Conservation (phyloP, 148 eudicot species). For the Cornus controversa region DNA sequence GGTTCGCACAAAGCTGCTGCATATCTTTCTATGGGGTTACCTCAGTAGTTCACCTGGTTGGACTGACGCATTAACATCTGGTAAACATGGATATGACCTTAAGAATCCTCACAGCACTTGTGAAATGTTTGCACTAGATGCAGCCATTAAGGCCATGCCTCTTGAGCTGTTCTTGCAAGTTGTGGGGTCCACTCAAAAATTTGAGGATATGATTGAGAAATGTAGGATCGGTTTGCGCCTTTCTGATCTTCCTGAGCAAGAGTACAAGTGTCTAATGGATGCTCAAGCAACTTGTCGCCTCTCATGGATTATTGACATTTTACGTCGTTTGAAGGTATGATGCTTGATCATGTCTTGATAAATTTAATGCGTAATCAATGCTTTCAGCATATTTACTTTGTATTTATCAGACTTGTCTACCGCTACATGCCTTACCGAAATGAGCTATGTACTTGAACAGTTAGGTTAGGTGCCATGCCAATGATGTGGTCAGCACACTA, state of each 20-base stretch:
- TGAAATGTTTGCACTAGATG: slow-evolving; percentile 55
- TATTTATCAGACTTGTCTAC: neutral
- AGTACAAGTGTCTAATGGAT: slow-evolving; percentile 69
- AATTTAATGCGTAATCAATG: neutral
- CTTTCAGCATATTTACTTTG: neutral
- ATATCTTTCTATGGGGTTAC: slow-evolving; percentile 70
- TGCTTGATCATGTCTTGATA: neutral
- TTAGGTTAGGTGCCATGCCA: neutral
- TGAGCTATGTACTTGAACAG: neutral
- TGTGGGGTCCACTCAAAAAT: slow-evolving; percentile 64
- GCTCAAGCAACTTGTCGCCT: slow-evolving; percentile 74
- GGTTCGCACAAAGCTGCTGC: slow-evolving; percentile 83
- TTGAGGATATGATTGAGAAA: slow-evolving; percentile 72
- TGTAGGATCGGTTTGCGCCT: slow-evolving; percentile 71
- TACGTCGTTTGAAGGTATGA: slow-evolving; percentile 79
- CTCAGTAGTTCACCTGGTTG: slow-evolving; percentile 47
- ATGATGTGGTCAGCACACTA: neutral
- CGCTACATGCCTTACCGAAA: neutral
- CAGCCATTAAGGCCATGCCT: slow-evolving; percentile 84
- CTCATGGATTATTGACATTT: slow-evolving; percentile 72
- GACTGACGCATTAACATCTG: slow-evolving; percentile 41
- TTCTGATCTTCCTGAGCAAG: slow-evolving; percentile 74
- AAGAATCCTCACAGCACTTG: slow-evolving; percentile 83
- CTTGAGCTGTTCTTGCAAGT: slow-evolving; percentile 86
- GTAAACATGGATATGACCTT: slow-evolving; percentile 41